Evolutionary conservation across 768 basidiomycete genomes (phyloP), one percentile per base, ranked within the genome.

Genomic region (Mycena rebaudengoi): DNA sequence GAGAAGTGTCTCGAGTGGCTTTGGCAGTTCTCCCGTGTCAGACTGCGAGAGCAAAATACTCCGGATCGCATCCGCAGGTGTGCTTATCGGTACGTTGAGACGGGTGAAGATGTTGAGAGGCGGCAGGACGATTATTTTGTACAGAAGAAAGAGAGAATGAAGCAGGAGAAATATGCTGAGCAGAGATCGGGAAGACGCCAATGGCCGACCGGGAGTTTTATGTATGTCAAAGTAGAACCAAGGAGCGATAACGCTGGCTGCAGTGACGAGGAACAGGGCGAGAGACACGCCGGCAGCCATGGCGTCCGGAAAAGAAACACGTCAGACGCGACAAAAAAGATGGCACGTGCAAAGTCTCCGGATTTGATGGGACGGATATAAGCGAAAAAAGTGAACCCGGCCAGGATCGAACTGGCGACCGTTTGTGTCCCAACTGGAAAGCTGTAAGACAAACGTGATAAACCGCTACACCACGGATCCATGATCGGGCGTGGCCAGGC

Each of bases 91-190:
- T 44, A 91, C 72, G 2, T 77, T 69, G n/a, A 91, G 77, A 4
- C 79, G 74, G 37, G 76, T 78, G 73, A 91, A 93, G 30, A 93
- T 71, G 69, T 92, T 92, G 45, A 82, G 81, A 10, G 91, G 88
- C 50, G 81, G 82, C 23, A 76, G 72, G 14, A 85, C 74, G 30
- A 85, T 69, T 10, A 88, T 60, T 23, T 70, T 71, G 69, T 86
- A 80, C 18, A 87, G 72, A 21, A 83, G 75, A 65, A 79, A 84
- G 23, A 88, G 68, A 0, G 88, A 81, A 68, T 91, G 87, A 16
- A 81, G 55, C 6, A 86, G 75, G 18, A 88, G 72, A 16, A 85
- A 66, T 5, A 80, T 28, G 6, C 79, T 82, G 45, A 80, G 71
- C 3, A 73, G 39, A 62, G 75, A 72, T 32, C 67, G 64, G 23